Conservation (phyloP, 306 rosid genomes). For the cucumber (Cucumis sativus) region Cucumber_9930_V3 NC_026657.2:36485501-36486000, state of each 20-base stretch:
- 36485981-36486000: slow-evolving; percentile 27
- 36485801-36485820: slow-evolving; percentile 27
- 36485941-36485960: slow-evolving; percentile 18
- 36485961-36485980: slow-evolving; percentile 30
- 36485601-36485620: neutral
- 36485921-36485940: slow-evolving; percentile 23
- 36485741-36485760: slow-evolving; percentile 30
- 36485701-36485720: slow-evolving; percentile 18
- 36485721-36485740: slow-evolving; percentile 24
- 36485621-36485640: slow-evolving; percentile 12
- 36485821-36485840: slow-evolving; percentile 41
- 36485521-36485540: neutral
- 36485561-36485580: neutral
- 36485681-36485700: slow-evolving; percentile 30
- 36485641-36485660: slow-evolving; percentile 30
- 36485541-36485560: neutral
- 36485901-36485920: slow-evolving; percentile 26
- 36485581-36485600: neutral
- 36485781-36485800: slow-evolving; percentile 23
- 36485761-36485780: slow-evolving; percentile 28
- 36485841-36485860: slow-evolving; percentile 41
- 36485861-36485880: slow-evolving; percentile 46
- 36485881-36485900: slow-evolving; percentile 32
- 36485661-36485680: slow-evolving; percentile 22
- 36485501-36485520: neutral